Percentiles rank a stretch among this genome's conserved stretches.
Conservation (phyloP, 495 filamentous ascomycete genomes). For the Immersiella caudata region DNA sequence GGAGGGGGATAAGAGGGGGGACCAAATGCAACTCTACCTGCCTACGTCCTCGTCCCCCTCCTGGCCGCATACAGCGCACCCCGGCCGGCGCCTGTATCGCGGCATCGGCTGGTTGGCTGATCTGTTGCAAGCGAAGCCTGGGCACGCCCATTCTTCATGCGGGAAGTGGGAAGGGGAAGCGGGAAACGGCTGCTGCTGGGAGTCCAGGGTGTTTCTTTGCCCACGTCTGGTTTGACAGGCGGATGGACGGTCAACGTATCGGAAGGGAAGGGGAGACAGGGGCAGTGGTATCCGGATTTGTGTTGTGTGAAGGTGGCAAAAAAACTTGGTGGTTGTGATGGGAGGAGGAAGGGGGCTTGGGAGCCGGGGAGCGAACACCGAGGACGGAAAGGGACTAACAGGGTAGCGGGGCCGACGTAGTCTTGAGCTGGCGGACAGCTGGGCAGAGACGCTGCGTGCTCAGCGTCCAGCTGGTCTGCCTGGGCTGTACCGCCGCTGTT, state of each 20-base stretch:
- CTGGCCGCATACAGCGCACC: neutral
- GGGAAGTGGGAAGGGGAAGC: neutral
- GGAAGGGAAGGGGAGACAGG: neutral
- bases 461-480: neutral
- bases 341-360: neutral
- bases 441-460: neutral
- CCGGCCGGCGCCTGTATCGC: constrained; percentile 5
- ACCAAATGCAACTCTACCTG: neutral
- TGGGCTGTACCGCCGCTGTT: neutral
- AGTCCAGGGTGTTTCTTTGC: neutral
- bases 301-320: neutral
- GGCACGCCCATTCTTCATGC: neutral
- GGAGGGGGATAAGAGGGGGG: too few relatives aligned
- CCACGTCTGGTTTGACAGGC: neutral
- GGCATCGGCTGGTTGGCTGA: constrained; percentile 5
- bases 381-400: neutral
- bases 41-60: neutral
- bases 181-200: neutral
- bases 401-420: neutral
- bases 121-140: neutral
- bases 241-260: neutral
- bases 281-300: neutral
- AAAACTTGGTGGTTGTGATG: neutral
- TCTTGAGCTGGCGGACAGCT: neutral
- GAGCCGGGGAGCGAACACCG: neutral